Conservation (phyloP, 768 basidiomycete species). For the Phallus indusiatus region DNA sequence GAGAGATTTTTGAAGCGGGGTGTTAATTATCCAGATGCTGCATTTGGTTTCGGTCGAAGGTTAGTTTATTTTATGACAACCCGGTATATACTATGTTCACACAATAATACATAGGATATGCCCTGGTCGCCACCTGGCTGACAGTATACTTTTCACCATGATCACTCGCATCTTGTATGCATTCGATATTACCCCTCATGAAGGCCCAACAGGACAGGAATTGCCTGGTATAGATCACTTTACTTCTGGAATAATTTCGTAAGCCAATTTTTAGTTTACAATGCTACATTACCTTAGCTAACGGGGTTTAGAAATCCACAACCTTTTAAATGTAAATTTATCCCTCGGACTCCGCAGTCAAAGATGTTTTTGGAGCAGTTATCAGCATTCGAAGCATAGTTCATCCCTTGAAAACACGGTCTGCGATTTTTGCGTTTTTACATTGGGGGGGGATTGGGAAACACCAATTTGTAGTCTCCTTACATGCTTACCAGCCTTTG, state of each 20-base stretch:
- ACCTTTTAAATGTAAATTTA: conserved; percentile 21
- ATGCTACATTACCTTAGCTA: not conserved
- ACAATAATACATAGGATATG: not conserved
- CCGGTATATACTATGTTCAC: not conserved
- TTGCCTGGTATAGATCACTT: not conserved
- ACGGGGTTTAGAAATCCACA: conserved; percentile 21
- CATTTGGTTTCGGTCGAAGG: not conserved
- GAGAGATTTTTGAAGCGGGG: not conserved
- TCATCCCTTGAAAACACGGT: too few relatives aligned
- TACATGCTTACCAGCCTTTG: too few relatives aligned
- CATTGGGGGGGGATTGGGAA: too few relatives aligned
- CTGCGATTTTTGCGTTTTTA: too few relatives aligned
- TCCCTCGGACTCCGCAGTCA: conserved; percentile 22
- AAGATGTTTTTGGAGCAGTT: conserved; percentile 9
- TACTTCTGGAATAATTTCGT: not conserved
- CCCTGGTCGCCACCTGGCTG: not conserved
- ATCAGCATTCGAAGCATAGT: too few relatives aligned
- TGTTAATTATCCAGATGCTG: not conserved
- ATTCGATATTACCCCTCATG: not conserved
- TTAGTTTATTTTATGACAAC: not conserved
- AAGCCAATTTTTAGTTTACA: not conserved
- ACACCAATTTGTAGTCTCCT: too few relatives aligned
- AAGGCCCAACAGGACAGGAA: not conserved
- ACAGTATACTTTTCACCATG: not conserved
- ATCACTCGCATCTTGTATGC: not conserved